Evolutionary conservation across 331 rosid species (phyloP).

Genomic region (Arachis monticola): DNA sequence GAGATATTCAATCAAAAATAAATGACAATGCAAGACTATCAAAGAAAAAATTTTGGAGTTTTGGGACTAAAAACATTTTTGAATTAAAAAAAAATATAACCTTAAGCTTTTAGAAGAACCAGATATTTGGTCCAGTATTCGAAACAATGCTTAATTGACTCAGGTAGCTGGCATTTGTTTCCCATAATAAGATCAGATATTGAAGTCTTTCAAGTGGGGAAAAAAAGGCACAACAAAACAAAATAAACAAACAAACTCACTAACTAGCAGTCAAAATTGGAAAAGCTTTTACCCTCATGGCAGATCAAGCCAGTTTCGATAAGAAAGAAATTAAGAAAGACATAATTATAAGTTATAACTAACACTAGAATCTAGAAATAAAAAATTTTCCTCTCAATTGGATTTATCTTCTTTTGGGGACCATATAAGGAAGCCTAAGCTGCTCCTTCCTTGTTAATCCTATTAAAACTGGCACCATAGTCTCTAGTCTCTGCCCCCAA

Average conservation of each 20-base stretch:
- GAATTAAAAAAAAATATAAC: too few relatives aligned
- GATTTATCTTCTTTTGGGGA: not conserved
- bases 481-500: not conserved
- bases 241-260: too few relatives aligned
- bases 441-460: slow-evolving; percentile 7
- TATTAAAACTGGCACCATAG: not conserved
- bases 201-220: too few relatives aligned
- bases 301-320: too few relatives aligned
- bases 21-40: not conserved
- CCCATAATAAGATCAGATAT: too few relatives aligned
- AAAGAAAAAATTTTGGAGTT: not conserved
- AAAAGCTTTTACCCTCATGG: too few relatives aligned
- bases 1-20: not conserved
- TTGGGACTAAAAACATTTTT: too few relatives aligned
- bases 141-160: too few relatives aligned
- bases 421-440: not conserved
- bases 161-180: too few relatives aligned
- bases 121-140: not conserved
- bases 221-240: too few relatives aligned
- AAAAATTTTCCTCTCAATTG: not conserved
- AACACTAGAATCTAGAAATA: not conserved
- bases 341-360: not conserved
- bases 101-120: not conserved
- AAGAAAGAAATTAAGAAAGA: not conserved
- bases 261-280: too few relatives aligned